These are phyloP conservation scores for Neltuma alba DNA, from an alignment of 306 rosid species.

Conservation along the genomic window DNA sequence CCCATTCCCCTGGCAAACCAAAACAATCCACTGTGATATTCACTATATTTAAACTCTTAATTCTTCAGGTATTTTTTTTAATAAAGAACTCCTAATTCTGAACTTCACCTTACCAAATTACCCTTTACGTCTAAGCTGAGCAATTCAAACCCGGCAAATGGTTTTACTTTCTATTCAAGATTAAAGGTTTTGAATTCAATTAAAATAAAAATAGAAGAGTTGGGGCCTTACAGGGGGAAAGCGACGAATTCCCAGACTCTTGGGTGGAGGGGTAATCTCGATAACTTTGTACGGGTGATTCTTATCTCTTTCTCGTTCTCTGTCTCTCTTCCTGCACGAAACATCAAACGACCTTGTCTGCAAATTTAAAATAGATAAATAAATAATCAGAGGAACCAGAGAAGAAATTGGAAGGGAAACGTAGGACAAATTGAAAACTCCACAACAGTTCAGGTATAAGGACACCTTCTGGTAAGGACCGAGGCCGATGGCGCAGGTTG, in stretches of 20 bases:
- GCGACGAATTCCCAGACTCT: slow-evolving; percentile 87
- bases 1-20: neutral
- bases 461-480: slow-evolving; percentile 50
- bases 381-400: neutral
- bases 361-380: neutral
- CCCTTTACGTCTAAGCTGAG: neutral
- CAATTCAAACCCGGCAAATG: neutral
- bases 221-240: slow-evolving; percentile 68
- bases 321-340: slow-evolving; percentile 73
- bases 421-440: neutral
- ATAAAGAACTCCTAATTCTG: neutral
- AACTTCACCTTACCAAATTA: neutral
- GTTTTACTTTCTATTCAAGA: neutral
- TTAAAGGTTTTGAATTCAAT: neutral
- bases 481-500: slow-evolving; percentile 46
- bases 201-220: neutral
- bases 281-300: slow-evolving; percentile 76
- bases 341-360: slow-evolving; percentile 58
- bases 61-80: too few relatives aligned
- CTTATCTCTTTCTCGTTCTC: slow-evolving; percentile 50
- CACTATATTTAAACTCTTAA: neutral
- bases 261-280: slow-evolving; percentile 97
- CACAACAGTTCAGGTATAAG: neutral
- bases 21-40: slow-evolving; percentile 1
- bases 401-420: neutral